Evolutionary conservation across 192 early-diverging fungal genomes (phyloP), one percentile per base, ranked within the genome.

Genomic region (Helicostylum pulchrum): DNA sequence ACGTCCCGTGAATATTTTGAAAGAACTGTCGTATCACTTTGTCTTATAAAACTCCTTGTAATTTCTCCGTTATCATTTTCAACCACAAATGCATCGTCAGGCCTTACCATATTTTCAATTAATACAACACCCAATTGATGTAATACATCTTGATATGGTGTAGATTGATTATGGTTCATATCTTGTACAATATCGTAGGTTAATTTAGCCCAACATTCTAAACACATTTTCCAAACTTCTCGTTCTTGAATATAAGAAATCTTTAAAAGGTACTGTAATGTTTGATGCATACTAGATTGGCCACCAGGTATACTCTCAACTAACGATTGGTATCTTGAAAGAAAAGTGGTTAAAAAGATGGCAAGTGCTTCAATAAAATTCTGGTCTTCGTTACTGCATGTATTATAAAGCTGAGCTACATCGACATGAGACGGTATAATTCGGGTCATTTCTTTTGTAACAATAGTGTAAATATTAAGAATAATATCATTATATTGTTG

Each of bases 141-240:
- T 9, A 64, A 50, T 9, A 64, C 53, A 26, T 53, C 51, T 6
- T n/a, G 9, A 44, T 64, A 64, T 0, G 31, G 50, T 15, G 39
- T 54, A n/a, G 36, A 30, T 43, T 42, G 21, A 19, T 46, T 30
- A 0, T 19, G 31, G 7, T 17, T 64, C 17, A 34, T 43, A 10
- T 39, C 57, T 42, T 59, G 57, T 1, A 59, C 42, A 0, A 63
- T 43, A 31, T 49, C 49, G 4, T 42, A 64, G 1, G 49, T 20
- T 30, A 59, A 15, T 57, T 69, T 69, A 9, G 52, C 67, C 67
- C 67, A 69, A 32, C 62, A 69, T 45, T 69, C 67, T 21, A 69
- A 23, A 36, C 67, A 69, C 1, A 69, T 62, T 11, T 46, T 55
- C 60, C 59, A 62, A 10, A 69, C 19, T 20, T 66, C 64, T n/a